Base-by-base conservation (phyloP, 345 rosid genomes). In the Barbarea vulgaris region DNA sequence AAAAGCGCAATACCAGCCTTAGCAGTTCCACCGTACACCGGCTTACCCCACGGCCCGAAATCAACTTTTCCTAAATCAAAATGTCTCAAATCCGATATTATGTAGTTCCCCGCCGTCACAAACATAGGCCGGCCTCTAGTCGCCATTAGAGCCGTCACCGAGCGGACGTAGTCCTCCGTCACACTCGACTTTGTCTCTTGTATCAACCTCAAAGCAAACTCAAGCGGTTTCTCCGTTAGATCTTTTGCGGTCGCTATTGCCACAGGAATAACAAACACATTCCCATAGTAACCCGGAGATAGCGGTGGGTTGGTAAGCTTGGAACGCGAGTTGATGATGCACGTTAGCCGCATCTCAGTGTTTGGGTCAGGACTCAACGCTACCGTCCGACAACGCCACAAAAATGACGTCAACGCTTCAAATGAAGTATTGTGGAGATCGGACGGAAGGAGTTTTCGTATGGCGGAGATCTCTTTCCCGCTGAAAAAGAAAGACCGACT, bases 21-120 rank as follows among this genome's bases (percentile, higher is more conserved):
- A 0, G 86, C 86, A 0, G 79, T 66, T 44, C 93, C 89, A 1
- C 83, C 85, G n/a, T 85, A 88, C 3, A 60, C 81, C 3, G 91
- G 77, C 64, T 80, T 80, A 18, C 87, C 93, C 91, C 88, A 88
- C 5, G 70, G 75, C 5, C 89, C 91, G n/a, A 83, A 87, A 64
- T 85, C 88, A 10, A 81, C 77, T 2, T 80, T 60, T 8, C 62
- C 79, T 4, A 85, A 81, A 34, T 84, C 89, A 8, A 68, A 76
- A 9, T 71, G 80, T 6, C 80, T 84, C 68, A 85, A 37, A 50
- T 88, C 91, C 3, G 91, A 87, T 19, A 87, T 78, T 5, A 86
- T 17, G 22, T 67, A 88, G 47, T 79, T 61, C 15, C 83, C 63
- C 0, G 79, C 64, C 25, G 74, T 62, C 8, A 80, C 73, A 62